Evolutionary conservation across 1,284 basidiomycete species (phyloP).

Genomic region (Mycosarcoma mackinlayi): DNA sequence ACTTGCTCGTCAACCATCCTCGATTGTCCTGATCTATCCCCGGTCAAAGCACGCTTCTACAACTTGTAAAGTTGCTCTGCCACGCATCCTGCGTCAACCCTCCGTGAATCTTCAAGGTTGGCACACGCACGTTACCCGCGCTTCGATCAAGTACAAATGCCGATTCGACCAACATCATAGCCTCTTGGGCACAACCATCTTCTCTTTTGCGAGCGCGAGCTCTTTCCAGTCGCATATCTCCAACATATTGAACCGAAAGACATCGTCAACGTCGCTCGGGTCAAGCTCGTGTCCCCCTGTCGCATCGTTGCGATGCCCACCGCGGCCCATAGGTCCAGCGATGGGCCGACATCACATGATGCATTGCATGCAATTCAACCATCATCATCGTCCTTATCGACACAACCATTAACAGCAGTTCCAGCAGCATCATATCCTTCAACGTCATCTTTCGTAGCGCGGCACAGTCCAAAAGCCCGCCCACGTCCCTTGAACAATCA

Average conservation of each 20-base stretch:
- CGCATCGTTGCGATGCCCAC: constrained; percentile 32
- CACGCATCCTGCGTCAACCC: no score
- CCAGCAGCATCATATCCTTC: constrained; percentile 12
- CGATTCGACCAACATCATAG: constrained; percentile 1
- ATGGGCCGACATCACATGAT: constrained; percentile 36
- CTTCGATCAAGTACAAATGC: not conserved
- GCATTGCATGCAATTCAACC: constrained; percentile 3
- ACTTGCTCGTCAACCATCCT: no score
- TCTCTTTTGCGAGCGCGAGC: no score
- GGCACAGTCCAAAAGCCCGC: constrained; percentile 24
- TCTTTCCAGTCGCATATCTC: no score
- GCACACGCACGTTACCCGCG: no score
- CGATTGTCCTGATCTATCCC: no score
- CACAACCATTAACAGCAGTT: constrained; percentile 16
- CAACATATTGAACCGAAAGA: no score
- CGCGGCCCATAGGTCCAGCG: constrained; percentile 45
- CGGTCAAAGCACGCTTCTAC: not conserved
- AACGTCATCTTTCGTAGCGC: constrained; percentile 3
- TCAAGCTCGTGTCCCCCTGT: constrained; percentile 3
- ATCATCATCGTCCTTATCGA: constrained; percentile 2
- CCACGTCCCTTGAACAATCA: constrained; percentile 35
- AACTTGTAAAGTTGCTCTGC: no score
- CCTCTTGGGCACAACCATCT: no score
- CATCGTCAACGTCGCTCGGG: not conserved
- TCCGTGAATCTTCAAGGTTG: no score